Evolutionary conservation across 371 early-diverging fungal genomes (phyloP), one percentile per base, ranked within the genome.

Genomic region (Phascolomyces articulosus): DNA sequence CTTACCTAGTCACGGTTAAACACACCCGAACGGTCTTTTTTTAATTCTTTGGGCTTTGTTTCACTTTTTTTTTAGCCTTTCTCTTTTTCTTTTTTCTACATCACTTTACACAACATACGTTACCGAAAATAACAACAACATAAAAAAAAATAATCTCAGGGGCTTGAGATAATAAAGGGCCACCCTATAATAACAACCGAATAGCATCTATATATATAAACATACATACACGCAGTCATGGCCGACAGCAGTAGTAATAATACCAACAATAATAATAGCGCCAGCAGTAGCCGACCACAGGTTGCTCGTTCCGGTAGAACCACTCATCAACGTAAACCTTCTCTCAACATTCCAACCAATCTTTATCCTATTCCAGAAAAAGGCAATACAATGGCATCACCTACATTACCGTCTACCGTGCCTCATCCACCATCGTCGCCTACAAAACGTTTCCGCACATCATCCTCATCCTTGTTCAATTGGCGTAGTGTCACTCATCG

Each of bases 271-370:
- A 41, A 41, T 41, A 41, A 9, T n/a, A 41, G 15, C n/a, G 15
- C 41, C 16, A 41, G 4, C 41, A n/a, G 18, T 41, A n/a, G 16
- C 15, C 41, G 41, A n/a, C 41, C 41, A 41, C 41, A 41, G 41
- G 41, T 41, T 41, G 67, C 73, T 40, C 55, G 73, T 28, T 72
- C 73, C 69, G 13, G 59, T 70, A 26, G 69, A 26, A 65, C 65
- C 3, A 68, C 73, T 13, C 73, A 72, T 64, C 73, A 72, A 44
- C 66, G 73, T 28, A 68, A 66, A 53, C 64, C 73, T 48, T 72
- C 73, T 40, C 34, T 60, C 28, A 67, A 62, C 64, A 34, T 54
- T 53, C n/a, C 64, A 49, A 34, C 55, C 21, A 63, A 59, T 47
- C 64, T 72, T 18, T 64, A 68, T 29, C 59, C 68, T 58, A 66